Conservation (phyloP, 2,329 filamentous ascomycete genomes). For the Aspergillus pseudoterreus region DNA sequence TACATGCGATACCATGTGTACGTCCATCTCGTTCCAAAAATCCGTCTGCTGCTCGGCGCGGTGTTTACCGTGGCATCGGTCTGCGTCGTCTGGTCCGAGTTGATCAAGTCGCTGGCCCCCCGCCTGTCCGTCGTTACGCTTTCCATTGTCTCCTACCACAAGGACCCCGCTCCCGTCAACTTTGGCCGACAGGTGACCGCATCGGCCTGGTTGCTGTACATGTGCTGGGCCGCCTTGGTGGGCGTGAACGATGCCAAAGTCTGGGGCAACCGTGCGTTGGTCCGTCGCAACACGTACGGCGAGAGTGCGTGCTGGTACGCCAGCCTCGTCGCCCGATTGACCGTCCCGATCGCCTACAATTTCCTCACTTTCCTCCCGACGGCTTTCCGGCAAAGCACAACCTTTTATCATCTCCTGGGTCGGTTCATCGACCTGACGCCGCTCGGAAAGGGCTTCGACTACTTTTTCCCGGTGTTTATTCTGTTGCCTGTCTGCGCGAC, state of each 20-base stretch:
- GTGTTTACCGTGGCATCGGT: slow-evolving; percentile 71
- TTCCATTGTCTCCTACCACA: slow-evolving; percentile 63
- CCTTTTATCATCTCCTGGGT: slow-evolving; percentile 85
- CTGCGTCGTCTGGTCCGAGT: slow-evolving; percentile 88
- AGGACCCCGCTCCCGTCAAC: slow-evolving; percentile 70
- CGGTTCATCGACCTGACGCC: slow-evolving; percentile 77
- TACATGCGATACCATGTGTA: slow-evolving; percentile 77
- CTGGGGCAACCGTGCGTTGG: slow-evolving; percentile 92
- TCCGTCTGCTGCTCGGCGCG: slow-evolving; percentile 62
- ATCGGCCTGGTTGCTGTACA: slow-evolving; percentile 88
- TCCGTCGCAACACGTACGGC: slow-evolving; percentile 83
- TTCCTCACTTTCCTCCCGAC: slow-evolving; percentile 84
- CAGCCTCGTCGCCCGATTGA: slow-evolving; percentile 85
- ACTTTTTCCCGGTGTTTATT: slow-evolving; percentile 83
- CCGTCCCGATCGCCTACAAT: slow-evolving; percentile 91
- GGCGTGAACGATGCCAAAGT: slow-evolving; percentile 91
- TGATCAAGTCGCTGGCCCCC: slow-evolving; percentile 77
- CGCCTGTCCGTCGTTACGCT: slow-evolving; percentile 68
- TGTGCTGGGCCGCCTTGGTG: slow-evolving; percentile 84
- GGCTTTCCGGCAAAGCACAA: slow-evolving; percentile 69
- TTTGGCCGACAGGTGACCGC: slow-evolving; percentile 84
- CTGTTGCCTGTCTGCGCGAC: slow-evolving; percentile 81
- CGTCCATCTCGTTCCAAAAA: slow-evolving; percentile 67
- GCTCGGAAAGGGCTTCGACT: slow-evolving; percentile 78
- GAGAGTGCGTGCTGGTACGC: slow-evolving; percentile 97